phyloP scores from a whole-genome alignment of 2,329 filamentous ascomycete species.

The Chrysosporium keratinophilum region DNA sequence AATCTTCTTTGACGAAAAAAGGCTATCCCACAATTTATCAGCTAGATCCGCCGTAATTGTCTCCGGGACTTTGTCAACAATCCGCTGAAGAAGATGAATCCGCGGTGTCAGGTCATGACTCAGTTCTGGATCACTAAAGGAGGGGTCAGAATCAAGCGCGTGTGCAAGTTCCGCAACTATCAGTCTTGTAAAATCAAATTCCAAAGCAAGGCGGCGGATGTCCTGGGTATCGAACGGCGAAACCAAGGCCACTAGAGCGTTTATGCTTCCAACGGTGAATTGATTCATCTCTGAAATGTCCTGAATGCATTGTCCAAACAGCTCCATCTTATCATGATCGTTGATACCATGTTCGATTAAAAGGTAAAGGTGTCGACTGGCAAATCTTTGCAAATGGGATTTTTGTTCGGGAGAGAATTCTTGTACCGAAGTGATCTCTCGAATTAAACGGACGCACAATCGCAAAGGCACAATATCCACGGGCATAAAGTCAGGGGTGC shows the following conservation, averaged over 20 bases:
- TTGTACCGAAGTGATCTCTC: constrained; percentile 54
- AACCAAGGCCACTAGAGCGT: constrained; percentile 46
- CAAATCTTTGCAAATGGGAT: constrained; percentile 54
- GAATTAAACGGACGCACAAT: constrained; percentile 56
- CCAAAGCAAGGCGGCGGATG: constrained; percentile 47
- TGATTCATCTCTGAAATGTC: constrained; percentile 55
- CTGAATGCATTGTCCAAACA: constrained; percentile 57
- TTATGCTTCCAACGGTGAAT: constrained; percentile 63
- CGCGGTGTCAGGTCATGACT: constrained; percentile 38
- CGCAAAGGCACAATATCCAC: constrained; percentile 41
- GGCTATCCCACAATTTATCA: constrained; percentile 57
- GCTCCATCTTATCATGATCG: constrained; percentile 46
- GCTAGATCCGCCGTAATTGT: constrained; percentile 55
- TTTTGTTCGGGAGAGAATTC: constrained; percentile 47
- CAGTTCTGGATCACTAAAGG: constrained; percentile 30
- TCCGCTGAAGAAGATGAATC: constrained; percentile 47
- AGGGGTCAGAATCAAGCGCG: constrained; percentile 37
- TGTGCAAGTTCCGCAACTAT: constrained; percentile 56
- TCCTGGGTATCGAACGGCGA: constrained; percentile 39
- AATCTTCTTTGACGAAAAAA: constrained; percentile 56
- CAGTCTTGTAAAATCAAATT: constrained; percentile 53
- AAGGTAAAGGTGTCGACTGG: constrained; percentile 49
- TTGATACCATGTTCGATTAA: constrained; percentile 50
- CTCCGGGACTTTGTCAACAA: constrained; percentile 52
- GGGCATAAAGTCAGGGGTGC: constrained; percentile 17